These are phyloP conservation scores for Melastoma candidum DNA, from an alignment of 441 rosid genomes.

Conservation along the genomic window DNA sequence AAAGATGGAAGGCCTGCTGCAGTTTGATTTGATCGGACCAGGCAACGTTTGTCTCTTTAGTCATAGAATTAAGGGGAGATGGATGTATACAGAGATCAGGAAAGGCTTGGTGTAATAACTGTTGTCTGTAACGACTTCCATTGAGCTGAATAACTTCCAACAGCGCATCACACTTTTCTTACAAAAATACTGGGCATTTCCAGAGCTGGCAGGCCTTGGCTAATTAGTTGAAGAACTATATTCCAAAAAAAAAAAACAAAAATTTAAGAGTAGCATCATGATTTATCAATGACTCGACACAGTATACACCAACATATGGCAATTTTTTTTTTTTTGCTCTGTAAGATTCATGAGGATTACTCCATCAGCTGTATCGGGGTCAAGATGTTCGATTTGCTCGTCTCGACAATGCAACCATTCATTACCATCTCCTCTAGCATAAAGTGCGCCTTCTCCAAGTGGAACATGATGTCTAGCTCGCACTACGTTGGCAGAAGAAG, in stretches of 20 bases:
- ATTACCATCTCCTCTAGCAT: slow-evolving; percentile 95
- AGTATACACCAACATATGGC: neutral
- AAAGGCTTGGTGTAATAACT: too few species aligned
- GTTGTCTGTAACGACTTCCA: too few species aligned
- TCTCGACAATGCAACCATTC: slow-evolving; percentile 89
- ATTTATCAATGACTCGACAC: neutral
- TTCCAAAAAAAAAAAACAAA: too few species aligned
- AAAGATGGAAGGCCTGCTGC: slow-evolving; percentile 90
- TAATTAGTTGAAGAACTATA: too few species aligned
- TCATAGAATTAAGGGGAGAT: neutral
- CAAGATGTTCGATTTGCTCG: slow-evolving; percentile 75
- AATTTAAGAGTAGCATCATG: too few species aligned
- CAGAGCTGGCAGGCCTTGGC: too few species aligned
- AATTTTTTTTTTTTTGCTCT: too few species aligned
- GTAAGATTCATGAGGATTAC: slow-evolving; percentile 31
- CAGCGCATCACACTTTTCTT: too few species aligned
- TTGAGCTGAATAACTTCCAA: too few species aligned
- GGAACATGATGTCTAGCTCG: slow-evolving; percentile 96
- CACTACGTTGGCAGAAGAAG: slow-evolving; percentile 34
- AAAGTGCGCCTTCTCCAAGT: slow-evolving; percentile 95
- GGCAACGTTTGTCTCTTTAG: neutral
- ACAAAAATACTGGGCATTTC: too few species aligned
- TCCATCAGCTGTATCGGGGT: slow-evolving; percentile 77
- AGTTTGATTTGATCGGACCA: slow-evolving; percentile 22
- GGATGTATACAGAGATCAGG: too few species aligned